Percentiles rank a stretch among this genome's conserved stretches.
Conservation (phyloP, 176 grass and related monocot species). For the Pharus latifolius region DNA sequence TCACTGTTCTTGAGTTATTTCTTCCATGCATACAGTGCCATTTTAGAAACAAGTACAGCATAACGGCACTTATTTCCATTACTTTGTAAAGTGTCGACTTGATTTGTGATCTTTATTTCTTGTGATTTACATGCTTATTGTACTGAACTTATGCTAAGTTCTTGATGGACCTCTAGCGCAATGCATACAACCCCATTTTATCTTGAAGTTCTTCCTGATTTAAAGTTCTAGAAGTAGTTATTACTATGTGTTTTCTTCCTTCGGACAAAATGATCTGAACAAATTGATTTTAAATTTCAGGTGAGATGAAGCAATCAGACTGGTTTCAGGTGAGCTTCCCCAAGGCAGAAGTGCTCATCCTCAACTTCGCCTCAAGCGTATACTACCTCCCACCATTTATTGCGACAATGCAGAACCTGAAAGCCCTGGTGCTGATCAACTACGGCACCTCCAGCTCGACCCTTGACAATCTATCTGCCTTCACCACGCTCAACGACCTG, state of each 20-base stretch:
- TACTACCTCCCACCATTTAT: slow-evolving; percentile 87
- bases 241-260: neutral
- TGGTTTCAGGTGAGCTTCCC: slow-evolving; percentile 95
- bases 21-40: neutral
- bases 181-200: neutral
- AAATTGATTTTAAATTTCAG: slow-evolving; percentile 31
- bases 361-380: slow-evolving; percentile 63
- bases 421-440: slow-evolving; percentile 83
- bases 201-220: neutral
- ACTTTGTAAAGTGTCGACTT: neutral
- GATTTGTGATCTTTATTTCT: neutral
- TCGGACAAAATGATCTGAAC: neutral
- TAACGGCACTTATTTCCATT: neutral
- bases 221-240: neutral
- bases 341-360: slow-evolving; percentile 91
- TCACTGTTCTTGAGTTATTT: neutral
- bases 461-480: slow-evolving; percentile 68
- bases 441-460: slow-evolving; percentile 31
- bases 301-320: slow-evolving; percentile 91
- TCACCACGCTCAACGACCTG: slow-evolving; percentile 46
- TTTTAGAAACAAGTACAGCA: neutral
- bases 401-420: slow-evolving; percentile 76
- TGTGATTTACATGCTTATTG: neutral
- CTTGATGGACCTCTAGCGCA: neutral
- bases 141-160: neutral